phyloP scores from a whole-genome alignment of 2,329 filamentous ascomycete genomes.

The Waltergamsia citrina region DNA sequence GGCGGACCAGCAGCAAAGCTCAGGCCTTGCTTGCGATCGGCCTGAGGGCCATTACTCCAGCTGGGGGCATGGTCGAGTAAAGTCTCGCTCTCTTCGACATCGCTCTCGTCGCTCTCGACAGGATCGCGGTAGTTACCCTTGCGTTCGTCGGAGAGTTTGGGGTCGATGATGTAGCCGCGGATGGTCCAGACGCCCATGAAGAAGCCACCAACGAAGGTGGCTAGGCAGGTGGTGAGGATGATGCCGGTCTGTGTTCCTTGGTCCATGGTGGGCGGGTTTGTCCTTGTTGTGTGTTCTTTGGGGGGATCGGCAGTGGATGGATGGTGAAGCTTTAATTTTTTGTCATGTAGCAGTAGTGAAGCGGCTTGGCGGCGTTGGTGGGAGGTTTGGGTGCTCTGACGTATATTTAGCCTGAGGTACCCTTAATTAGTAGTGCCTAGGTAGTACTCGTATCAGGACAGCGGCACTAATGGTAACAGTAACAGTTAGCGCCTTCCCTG shows the following conservation, averaged over 20 bases:
- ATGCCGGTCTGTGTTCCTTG: slow-evolving; percentile 41
- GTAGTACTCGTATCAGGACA: too few relatives aligned
- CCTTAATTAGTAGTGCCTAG: background rate
- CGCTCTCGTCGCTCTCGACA: slow-evolving; percentile 60
- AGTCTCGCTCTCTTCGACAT: slow-evolving; percentile 50
- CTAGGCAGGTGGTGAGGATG: slow-evolving; percentile 62
- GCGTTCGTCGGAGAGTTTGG: slow-evolving; percentile 46
- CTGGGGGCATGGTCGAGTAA: slow-evolving; percentile 58
- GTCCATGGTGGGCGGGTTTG: slow-evolving; percentile 17
- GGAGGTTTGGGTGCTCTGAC: too few relatives aligned
- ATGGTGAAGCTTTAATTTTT: too few relatives aligned
- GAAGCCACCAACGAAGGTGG: slow-evolving; percentile 70
- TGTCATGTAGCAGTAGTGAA: too few relatives aligned
- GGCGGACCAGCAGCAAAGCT: slow-evolving; percentile 19
- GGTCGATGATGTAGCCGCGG: slow-evolving; percentile 49
- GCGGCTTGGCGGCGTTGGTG: too few relatives aligned
- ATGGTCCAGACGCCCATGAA: slow-evolving; percentile 69
- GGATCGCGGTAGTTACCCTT: slow-evolving; percentile 47
- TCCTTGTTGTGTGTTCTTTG: background rate
- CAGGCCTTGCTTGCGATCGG: slow-evolving; percentile 49
- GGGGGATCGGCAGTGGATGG: too few relatives aligned
- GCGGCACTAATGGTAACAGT: too few relatives aligned
- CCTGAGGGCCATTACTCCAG: slow-evolving; percentile 53
- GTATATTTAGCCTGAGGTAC: background rate
- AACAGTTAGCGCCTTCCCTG: too few relatives aligned